Evolutionary conservation across 345 rosid genomes (phyloP).

Genomic region (Crucihimalaya himalaica): DNA sequence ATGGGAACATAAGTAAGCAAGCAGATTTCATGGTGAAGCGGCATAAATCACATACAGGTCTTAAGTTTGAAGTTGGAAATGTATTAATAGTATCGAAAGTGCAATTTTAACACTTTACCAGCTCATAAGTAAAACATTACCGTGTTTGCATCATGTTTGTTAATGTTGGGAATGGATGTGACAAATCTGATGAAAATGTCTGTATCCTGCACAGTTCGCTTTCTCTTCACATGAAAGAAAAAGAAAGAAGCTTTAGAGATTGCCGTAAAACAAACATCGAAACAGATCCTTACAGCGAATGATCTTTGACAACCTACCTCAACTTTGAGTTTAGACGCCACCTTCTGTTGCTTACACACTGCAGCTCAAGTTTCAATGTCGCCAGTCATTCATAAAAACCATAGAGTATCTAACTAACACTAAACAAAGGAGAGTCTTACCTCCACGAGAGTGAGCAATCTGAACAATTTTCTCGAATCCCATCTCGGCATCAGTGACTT

Average conservation of each 20-base stretch:
- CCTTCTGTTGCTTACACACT: constrained; percentile 83
- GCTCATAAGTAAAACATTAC: constrained; percentile 43
- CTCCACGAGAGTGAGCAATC: constrained; percentile 82
- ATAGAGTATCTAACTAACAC: constrained; percentile 7
- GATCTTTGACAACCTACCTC: constrained; percentile 59
- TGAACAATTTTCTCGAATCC: constrained; percentile 94
- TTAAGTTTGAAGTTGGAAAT: background rate
- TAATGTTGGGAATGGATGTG: constrained; percentile 80
- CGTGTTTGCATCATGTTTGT: constrained; percentile 81
- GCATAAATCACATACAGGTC: background rate
- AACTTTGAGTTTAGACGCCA: constrained; percentile 58
- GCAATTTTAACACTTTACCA: background rate
- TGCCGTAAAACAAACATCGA: background rate
- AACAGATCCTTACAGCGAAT: background rate
- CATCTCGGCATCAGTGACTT: constrained; percentile 84
- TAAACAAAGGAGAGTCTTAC: constrained; percentile 39
- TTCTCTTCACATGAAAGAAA: constrained; percentile 56
- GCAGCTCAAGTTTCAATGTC: constrained; percentile 33
- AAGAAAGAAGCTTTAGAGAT: constrained; percentile 3
- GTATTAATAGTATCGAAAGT: background rate
- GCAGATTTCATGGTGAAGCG: background rate
- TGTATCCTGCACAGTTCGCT: constrained; percentile 59
- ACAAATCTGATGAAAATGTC: constrained; percentile 59
- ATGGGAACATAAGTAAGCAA: constrained; percentile 1
- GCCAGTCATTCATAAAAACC: background rate